Conservation (phyloP, 139 green algal genomes). For the Coelastrella sp. region DNA sequence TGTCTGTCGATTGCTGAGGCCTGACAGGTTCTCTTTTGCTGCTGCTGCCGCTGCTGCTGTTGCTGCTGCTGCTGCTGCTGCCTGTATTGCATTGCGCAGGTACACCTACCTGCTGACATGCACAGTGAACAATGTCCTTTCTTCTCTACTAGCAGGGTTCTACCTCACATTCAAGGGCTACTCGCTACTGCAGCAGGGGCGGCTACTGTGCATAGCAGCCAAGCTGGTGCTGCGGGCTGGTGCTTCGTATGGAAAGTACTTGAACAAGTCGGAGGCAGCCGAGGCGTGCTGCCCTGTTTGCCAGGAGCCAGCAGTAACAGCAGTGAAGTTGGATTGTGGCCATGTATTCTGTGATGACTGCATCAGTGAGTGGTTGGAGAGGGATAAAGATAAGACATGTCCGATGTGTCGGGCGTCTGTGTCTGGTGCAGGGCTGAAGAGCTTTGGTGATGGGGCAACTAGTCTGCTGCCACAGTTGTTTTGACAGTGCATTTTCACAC, state of each 20-base stretch:
- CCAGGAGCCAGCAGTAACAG: slow-evolving; percentile 53
- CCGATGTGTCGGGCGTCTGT: slow-evolving; percentile 80
- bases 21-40: not conserved
- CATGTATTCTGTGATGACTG: slow-evolving; percentile 90
- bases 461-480: slow-evolving; percentile 69
- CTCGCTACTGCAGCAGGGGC: slow-evolving; percentile 47
- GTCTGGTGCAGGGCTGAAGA: slow-evolving; percentile 44
- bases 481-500: too few relatives aligned
- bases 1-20: not conserved
- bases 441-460: slow-evolving; percentile 71
- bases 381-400: slow-evolving; percentile 82
- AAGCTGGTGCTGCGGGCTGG: slow-evolving; percentile 47
- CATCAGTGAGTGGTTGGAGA: slow-evolving; percentile 83
- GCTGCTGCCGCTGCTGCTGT: not conserved
- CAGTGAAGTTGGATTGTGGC: slow-evolving; percentile 15
- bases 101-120: slow-evolving; percentile 57
- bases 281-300: slow-evolving; percentile 85
- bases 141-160: slow-evolving; percentile 55
- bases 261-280: slow-evolving; percentile 58
- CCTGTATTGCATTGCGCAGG: slow-evolving; percentile 39
- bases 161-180: slow-evolving; percentile 74
- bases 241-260: slow-evolving; percentile 64
- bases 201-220: slow-evolving; percentile 50
- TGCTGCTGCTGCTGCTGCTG: not conserved
- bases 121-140: slow-evolving; percentile 48